Percentiles rank a stretch among this genome's conserved stretches.
Evolutionary conservation across 1,284 basidiomycete species (phyloP).

Genomic region (Sporisorium reilianum): DNA sequence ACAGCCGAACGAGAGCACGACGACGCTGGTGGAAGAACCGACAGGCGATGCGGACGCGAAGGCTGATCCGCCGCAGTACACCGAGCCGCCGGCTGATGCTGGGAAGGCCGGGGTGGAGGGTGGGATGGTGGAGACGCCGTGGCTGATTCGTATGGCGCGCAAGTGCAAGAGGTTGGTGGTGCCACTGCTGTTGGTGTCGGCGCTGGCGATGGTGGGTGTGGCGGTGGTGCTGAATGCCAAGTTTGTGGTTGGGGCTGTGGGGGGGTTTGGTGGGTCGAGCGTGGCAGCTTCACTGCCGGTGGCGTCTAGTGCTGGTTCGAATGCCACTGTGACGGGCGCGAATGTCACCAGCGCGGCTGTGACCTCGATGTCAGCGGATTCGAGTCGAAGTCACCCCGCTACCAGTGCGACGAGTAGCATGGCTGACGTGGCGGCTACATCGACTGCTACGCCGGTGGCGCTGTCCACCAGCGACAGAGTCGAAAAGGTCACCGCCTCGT

Average conservation of each 20-base stretch:
- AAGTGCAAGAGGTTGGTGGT: conserved; percentile 18
- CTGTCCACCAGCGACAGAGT: too few species aligned
- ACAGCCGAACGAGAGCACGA: conserved; percentile 9
- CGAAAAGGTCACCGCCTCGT: too few species aligned
- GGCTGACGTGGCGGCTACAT: too few species aligned
- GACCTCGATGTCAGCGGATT: not conserved
- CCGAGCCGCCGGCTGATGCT: not conserved
- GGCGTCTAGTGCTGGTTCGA: not conserved
- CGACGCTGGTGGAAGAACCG: conserved; percentile 22
- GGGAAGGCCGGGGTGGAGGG: not conserved
- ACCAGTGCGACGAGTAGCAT: not conserved
- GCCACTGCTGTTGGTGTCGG: conserved; percentile 19
- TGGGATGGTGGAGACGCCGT: not conserved
- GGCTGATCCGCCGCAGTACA: conserved; percentile 16
- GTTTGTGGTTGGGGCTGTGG: conserved; percentile 20
- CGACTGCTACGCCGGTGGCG: too few species aligned
- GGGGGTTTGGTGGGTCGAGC: not conserved
- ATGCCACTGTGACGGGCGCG: not conserved
- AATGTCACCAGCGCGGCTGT: not conserved
- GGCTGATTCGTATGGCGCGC: conserved; percentile 9
- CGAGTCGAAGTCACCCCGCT: not conserved
- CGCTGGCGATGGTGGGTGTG: conserved; percentile 10
- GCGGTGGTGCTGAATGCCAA: conserved; percentile 36
- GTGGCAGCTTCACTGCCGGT: not conserved
- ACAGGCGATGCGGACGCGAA: not conserved